A percentile compares a stretch with the other conserved stretches of the same genome.
Conservation (phyloP, 1,284 basidiomycete genomes). For the Rhodotorula sp. region DNA sequence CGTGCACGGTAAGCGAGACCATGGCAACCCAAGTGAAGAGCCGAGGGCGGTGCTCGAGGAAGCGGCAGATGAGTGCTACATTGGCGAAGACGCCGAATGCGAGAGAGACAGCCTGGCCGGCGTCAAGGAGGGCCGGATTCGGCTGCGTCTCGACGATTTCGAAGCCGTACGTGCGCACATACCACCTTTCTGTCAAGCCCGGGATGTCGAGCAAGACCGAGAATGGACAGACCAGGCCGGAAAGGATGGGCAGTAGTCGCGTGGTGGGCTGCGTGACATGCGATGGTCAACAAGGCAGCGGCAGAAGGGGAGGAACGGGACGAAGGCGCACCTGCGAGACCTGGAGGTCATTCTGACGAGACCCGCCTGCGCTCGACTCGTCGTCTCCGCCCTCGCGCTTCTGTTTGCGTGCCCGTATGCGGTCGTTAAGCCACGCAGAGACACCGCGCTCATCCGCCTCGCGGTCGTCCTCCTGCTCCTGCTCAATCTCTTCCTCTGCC, state of each 20-base stretch:
- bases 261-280: not conserved
- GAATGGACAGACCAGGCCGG: slow-evolving; percentile 71
- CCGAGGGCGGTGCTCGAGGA: slow-evolving; percentile 57
- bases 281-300: too few species aligned
- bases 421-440: not conserved
- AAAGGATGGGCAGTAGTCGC: slow-evolving; percentile 61
- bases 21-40: slow-evolving; percentile 56
- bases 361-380: not conserved
- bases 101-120: slow-evolving; percentile 69
- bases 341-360: not conserved
- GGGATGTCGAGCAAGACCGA: slow-evolving; percentile 75
- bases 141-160: slow-evolving; percentile 57
- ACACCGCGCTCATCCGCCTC: not conserved
- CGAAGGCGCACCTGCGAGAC: not conserved
- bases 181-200: slow-evolving; percentile 61
- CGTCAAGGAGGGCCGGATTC: slow-evolving; percentile 63
- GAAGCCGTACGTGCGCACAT: slow-evolving; percentile 49
- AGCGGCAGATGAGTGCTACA: slow-evolving; percentile 65
- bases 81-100: slow-evolving; percentile 70
- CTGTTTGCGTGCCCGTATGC: not conserved
- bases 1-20: slow-evolving; percentile 61
- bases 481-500: not conserved
- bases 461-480: not conserved
- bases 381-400: not conserved
- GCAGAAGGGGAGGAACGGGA: too few species aligned